Evolutionary conservation across 1,284 basidiomycete genomes (phyloP), one percentile per base, ranked within the genome.

Genomic region (Pyrrhoderma lamaoense): DNA sequence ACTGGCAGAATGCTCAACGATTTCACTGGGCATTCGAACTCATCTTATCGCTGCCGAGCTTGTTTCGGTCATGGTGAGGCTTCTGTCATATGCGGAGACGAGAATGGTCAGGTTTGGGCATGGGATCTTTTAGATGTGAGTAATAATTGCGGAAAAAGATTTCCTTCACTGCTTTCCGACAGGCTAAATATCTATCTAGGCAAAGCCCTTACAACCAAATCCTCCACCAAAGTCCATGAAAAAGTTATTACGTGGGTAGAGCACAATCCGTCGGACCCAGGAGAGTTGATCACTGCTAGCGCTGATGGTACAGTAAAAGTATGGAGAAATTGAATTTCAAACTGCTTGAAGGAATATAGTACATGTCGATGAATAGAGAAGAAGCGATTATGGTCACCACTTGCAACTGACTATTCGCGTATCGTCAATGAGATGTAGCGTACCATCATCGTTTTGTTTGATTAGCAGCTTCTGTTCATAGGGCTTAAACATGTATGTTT

Each of bases 111-210:
- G 53, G 70, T 99, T 3, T 93, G 90, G 85, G 82, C 80, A 36
- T 99, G 95, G 94, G 92, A 95, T 62, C 70, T 97, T 49, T 76
- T 96, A 23, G 86, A 92, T 64, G 91, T 92, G 66, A 62, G 84
- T 38, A n/a, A n/a, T n/a, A n/a, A n/a, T n/a, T n/a, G n/a, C 37
- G 40, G 42, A 13, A 53, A 16, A 14, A 1, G 5, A 35, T 40
- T 31, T 2, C 19, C 45, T 36, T 11, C 5, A 4, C 49, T 23
- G 5, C 22, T 39, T 16, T 8, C 47, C 22, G 8, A 27, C 34
- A 34, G 39, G 21, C 38, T 2, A 40, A 52, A 44, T 22, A 47
- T 35, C 7, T 8, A 18, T 8, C 18, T 14, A 90, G 89, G 85
- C 79, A 4, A 82, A 79, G 49, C 70, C 80, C 18, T 61, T 91